These are phyloP conservation scores for Cynanchum wilfordii DNA, from an alignment of 257 asterid genomes.

Conservation along the genomic window DNA sequence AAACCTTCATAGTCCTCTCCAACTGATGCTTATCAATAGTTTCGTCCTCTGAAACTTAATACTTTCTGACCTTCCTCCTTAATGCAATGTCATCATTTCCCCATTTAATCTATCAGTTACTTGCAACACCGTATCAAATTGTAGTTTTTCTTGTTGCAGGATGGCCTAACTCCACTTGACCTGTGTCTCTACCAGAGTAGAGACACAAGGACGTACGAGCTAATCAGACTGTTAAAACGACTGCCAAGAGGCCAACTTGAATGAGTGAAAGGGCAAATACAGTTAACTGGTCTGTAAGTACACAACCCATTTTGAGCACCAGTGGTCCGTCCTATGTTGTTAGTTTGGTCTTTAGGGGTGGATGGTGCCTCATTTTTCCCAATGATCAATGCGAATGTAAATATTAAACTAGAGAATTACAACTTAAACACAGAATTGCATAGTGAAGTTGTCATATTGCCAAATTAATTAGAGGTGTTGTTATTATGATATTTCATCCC, in stretches of 20 bases:
- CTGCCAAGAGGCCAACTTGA: conserved; percentile 23
- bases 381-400: too few species aligned
- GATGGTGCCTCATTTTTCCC: neutral
- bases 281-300: neutral
- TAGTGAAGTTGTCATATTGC: too few species aligned
- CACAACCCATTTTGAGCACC: neutral
- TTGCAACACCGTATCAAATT: neutral
- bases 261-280: neutral
- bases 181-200: conserved; percentile 65
- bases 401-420: too few species aligned
- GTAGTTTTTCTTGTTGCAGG: conserved; percentile 34
- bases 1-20: neutral
- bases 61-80: neutral
- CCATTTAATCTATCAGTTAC: neutral
- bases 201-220: conserved; percentile 61
- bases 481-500: too few species aligned
- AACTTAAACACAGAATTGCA: too few species aligned
- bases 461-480: too few species aligned
- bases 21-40: neutral
- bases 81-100: neutral
- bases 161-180: conserved; percentile 63
- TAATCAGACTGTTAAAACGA: conserved; percentile 58
- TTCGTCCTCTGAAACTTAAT: neutral
- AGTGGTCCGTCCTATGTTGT: neutral
- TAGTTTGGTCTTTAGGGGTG: neutral